These are phyloP conservation scores for Cladosporium sp. DNA, from an alignment of 2,329 filamentous ascomycete genomes.

Conservation along the genomic window DNA sequence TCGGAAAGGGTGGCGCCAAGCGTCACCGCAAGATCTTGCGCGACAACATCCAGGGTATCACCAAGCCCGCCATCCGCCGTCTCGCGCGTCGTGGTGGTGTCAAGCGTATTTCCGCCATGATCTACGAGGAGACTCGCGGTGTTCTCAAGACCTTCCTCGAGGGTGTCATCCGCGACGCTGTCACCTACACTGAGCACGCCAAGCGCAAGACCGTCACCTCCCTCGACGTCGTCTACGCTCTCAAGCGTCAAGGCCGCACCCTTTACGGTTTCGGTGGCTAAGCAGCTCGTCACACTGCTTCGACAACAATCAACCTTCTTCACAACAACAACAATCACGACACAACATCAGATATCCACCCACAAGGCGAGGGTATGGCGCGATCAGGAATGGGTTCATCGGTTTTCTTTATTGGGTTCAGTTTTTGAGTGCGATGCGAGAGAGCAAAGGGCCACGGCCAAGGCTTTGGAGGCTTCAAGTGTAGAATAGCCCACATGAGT, in stretches of 20 bases:
- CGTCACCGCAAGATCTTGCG: conserved; percentile 98
- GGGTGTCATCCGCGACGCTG: conserved; percentile 75
- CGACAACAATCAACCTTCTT: conserved; percentile 20
- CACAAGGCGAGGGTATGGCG: conserved; percentile 37
- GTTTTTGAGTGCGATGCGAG: conserved; percentile 35
- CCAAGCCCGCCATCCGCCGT: conserved; percentile 97
- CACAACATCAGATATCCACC: conserved; percentile 38
- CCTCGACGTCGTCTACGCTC: conserved; percentile 63
- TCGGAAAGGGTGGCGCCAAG: conserved; percentile 98
- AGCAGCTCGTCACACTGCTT: conserved; percentile 30
- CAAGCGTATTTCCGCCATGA: conserved; percentile 99
- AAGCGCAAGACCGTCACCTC: conserved; percentile 73
- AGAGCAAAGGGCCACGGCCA: conserved; percentile 25
- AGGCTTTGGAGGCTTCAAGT: conserved; percentile 15
- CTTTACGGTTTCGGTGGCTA: conserved; percentile 71
- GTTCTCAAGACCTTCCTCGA: conserved; percentile 83
- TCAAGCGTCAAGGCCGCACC: conserved; percentile 65
- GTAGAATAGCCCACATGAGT: conserved; percentile 24
- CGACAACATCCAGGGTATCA: conserved; percentile 99
- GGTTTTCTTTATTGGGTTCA: conserved; percentile 27
- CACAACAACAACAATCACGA: conserved; percentile 24
- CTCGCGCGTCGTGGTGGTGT: conserved; percentile 98
- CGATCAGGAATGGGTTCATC: conserved; percentile 26
- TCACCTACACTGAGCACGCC: conserved; percentile 81
- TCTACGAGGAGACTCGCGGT: conserved; percentile 81